Evolutionary conservation across 441 rosid genomes (phyloP).

Genomic region (Erodium moschatum): DNA sequence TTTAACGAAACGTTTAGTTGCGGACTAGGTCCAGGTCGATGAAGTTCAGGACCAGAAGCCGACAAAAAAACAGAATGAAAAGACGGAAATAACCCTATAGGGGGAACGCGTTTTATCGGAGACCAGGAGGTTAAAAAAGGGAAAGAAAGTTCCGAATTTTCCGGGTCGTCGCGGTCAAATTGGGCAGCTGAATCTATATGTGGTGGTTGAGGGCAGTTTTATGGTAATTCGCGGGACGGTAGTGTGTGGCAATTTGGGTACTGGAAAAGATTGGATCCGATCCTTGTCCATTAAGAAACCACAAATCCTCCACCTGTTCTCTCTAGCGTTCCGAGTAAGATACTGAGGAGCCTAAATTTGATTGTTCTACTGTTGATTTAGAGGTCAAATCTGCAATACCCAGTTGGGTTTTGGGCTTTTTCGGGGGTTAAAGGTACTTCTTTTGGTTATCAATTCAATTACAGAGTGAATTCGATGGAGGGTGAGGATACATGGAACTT

Average conservation of each 20-base stretch:
- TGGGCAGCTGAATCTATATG: background rate
- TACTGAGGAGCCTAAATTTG: background rate
- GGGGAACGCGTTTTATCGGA: slow-evolving; percentile 1
- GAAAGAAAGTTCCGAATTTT: background rate
- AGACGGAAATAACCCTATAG: background rate
- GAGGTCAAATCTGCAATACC: background rate
- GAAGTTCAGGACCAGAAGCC: background rate
- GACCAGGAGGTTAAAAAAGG: background rate
- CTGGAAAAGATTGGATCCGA: slow-evolving; percentile 1
- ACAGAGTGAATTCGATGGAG: slow-evolving; percentile 37
- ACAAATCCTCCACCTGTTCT: slow-evolving; percentile 3
- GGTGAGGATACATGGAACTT: slow-evolving; percentile 35
- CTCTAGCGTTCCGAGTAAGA: background rate
- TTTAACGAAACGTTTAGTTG: background rate
- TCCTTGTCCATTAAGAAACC: slow-evolving; percentile 5
- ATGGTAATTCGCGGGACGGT: slow-evolving; percentile 4
- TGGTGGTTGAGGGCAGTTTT: slow-evolving; percentile 8
- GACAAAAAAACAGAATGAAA: background rate
- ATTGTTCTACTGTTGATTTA: background rate
- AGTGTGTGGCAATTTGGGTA: slow-evolving; percentile 7
- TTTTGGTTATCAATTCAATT: background rate
- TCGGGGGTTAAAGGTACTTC: background rate
- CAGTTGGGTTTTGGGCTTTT: background rate
- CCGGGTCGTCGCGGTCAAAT: slow-evolving; percentile 1
- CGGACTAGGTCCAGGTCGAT: background rate